A percentile compares a stretch with the other conserved stretches of the same genome.
These are phyloP conservation scores for Russula olivacea DNA, from an alignment of 768 basidiomycete species.

Conservation along the genomic window DNA sequence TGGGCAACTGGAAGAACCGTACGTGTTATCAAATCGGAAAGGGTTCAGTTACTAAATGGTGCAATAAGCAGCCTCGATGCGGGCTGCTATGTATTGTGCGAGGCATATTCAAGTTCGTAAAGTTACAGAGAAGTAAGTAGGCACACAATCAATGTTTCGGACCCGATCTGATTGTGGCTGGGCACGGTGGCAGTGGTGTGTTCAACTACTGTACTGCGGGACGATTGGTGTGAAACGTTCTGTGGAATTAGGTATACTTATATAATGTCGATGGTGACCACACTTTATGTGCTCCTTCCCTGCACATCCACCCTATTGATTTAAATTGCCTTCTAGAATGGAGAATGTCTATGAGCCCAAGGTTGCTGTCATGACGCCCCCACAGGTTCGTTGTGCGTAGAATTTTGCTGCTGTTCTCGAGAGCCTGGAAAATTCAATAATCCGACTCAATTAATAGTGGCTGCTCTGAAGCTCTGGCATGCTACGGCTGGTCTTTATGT, in stretches of 20 bases:
- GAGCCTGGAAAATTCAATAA: neutral
- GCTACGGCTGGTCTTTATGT: neutral
- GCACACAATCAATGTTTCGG: too few relatives aligned
- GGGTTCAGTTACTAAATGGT: neutral
- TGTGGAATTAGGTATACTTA: neutral
- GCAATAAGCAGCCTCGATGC: neutral
- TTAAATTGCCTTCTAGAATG: neutral
- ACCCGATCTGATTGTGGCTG: too few relatives aligned
- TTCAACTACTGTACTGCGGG: too few relatives aligned
- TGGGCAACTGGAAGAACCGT: neutral
- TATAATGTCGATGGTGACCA: neutral
- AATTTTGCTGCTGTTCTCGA: neutral
- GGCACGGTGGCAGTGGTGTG: neutral
- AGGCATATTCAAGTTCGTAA: neutral
- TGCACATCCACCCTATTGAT: neutral
- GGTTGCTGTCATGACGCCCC: neutral
- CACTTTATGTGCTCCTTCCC: neutral
- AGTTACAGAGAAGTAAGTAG: neutral
- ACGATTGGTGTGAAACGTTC: neutral
- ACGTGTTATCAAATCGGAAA: neutral
- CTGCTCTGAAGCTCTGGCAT: neutral
- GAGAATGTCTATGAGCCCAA: neutral
- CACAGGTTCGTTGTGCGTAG: neutral
- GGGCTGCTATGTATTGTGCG: too few relatives aligned
- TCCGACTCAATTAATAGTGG: neutral